Percentiles rank a stretch among this genome's conserved stretches.
Conservation (phyloP, 2,329 filamentous ascomycete species). For the Penicillium sp. region DNA sequence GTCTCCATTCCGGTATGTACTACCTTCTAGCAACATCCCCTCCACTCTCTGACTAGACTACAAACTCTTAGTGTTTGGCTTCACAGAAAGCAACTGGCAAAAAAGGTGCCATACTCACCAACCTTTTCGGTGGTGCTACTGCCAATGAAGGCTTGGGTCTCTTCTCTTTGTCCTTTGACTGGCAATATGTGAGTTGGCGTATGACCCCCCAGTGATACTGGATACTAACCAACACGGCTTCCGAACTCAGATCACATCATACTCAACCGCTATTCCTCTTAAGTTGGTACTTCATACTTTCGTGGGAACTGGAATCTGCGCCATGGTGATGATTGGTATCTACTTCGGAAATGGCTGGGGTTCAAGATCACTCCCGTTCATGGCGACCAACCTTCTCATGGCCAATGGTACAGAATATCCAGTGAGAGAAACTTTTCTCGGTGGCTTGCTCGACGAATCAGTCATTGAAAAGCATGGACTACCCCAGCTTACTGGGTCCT, state of each 20-base stretch:
- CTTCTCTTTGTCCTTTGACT: conserved; percentile 53
- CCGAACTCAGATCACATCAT: conserved; percentile 52
- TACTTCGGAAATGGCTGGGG: conserved; percentile 55
- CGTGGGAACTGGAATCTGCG: conserved; percentile 52
- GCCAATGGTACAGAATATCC: conserved; percentile 47
- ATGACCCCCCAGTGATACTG: conserved; percentile 12
- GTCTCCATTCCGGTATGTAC: conserved; percentile 49
- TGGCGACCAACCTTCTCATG: conserved; percentile 52
- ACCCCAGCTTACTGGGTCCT: conserved; percentile 51
- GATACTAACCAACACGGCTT: neutral
- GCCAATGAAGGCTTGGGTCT: conserved; percentile 56
- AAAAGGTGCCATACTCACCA: conserved; percentile 48
- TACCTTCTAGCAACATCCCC: neutral
- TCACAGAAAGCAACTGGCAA: conserved; percentile 52
- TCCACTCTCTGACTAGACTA: neutral
- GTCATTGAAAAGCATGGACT: conserved; percentile 48
- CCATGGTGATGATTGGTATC: conserved; percentile 51
- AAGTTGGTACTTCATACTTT: conserved; percentile 51
- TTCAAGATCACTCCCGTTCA: conserved; percentile 52
- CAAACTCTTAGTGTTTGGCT: conserved; percentile 45
- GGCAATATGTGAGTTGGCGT: conserved; percentile 43
- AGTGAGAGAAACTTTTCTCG: conserved; percentile 43
- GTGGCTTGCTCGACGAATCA: conserved; percentile 24
- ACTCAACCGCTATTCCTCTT: conserved; percentile 54
- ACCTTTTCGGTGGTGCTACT: conserved; percentile 52